Evolutionary conservation across 2,329 filamentous ascomycete species (phyloP).

Genomic region (Sarocladium oryzae): DNA sequence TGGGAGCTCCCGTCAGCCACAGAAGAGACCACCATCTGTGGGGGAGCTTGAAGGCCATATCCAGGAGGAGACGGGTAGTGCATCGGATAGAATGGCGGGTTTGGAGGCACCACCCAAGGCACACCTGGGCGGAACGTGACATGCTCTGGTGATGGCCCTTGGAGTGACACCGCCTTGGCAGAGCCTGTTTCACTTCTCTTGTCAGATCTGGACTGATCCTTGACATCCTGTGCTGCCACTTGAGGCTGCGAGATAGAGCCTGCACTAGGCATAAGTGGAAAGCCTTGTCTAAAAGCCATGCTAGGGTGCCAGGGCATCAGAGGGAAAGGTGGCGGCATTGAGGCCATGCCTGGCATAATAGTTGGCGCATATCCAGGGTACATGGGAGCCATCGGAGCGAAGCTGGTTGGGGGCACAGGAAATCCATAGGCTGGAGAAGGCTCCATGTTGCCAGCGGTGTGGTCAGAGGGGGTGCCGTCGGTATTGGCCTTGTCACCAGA

Average conservation of each 20-base stretch:
- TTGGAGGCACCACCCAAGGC: slow-evolving; percentile 16
- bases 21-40: slow-evolving; percentile 18
- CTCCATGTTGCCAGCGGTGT: slow-evolving; percentile 13
- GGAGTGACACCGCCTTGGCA: neutral
- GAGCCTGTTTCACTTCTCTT: neutral
- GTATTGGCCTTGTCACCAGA: slow-evolving; percentile 31
- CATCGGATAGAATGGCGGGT: slow-evolving; percentile 16
- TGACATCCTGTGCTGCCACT: neutral
- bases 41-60: slow-evolving; percentile 13
- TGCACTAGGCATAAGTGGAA: slow-evolving; percentile 18
- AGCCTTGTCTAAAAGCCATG: slow-evolving; percentile 17
- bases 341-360: slow-evolving; percentile 23
- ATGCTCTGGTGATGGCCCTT: neutral
- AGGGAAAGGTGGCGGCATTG: slow-evolving; percentile 25
- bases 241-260: neutral
- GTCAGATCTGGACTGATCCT: neutral
- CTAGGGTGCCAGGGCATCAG: slow-evolving; percentile 37
- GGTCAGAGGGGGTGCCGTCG: slow-evolving; percentile 17
- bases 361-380: slow-evolving; percentile 25
- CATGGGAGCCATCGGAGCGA: slow-evolving; percentile 23
- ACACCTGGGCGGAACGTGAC: neutral
- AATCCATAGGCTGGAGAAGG: slow-evolving; percentile 12
- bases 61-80: slow-evolving; percentile 22
- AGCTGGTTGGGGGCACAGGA: slow-evolving; percentile 21
- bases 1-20: slow-evolving; percentile 12